phyloP scores from a whole-genome alignment of 164 flowering plant genomes.

The Chimonanthus salicifolius region DNA sequence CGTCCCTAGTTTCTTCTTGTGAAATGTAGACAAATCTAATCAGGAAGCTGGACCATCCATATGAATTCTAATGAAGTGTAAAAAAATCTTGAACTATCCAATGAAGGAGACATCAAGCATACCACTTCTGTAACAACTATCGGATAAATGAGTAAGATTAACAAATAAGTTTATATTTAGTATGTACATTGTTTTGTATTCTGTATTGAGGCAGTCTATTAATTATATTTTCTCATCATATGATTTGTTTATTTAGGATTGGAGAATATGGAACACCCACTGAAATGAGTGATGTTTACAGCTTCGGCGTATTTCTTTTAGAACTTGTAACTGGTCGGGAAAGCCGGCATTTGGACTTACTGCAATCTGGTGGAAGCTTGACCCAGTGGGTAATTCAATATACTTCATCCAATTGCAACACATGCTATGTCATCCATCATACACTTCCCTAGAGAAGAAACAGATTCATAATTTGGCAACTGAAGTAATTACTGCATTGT shows the following conservation, averaged over 20 bases:
- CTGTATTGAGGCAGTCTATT: not conserved
- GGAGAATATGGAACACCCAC: constrained; percentile 27
- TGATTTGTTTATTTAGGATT: constrained; percentile 27
- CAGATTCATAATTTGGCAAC: not conserved
- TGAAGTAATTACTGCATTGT: not conserved
- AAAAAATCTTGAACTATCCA: not conserved
- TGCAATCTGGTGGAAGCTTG: constrained; percentile 36
- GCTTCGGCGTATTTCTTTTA: constrained; percentile 68
- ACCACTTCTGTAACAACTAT: not conserved
- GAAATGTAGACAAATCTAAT: too few relatives aligned
- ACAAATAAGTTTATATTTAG: too few relatives aligned
- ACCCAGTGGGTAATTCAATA: constrained; percentile 47
- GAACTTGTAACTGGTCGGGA: constrained; percentile 65
- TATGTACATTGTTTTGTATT: not conserved
- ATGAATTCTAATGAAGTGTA: too few relatives aligned
- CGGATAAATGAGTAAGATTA: too few relatives aligned
- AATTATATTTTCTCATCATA: not conserved
- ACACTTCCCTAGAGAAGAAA: not conserved
- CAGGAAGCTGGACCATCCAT: too few relatives aligned
- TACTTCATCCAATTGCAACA: not conserved
- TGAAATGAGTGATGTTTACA: constrained; percentile 53
- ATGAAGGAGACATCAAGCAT: not conserved
- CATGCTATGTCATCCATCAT: not conserved
- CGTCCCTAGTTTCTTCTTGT: not conserved
- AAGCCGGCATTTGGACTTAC: constrained; percentile 19